Base-by-base conservation (phyloP, 768 basidiomycete species). In the Sporobolomyces pararoseus region DNA sequence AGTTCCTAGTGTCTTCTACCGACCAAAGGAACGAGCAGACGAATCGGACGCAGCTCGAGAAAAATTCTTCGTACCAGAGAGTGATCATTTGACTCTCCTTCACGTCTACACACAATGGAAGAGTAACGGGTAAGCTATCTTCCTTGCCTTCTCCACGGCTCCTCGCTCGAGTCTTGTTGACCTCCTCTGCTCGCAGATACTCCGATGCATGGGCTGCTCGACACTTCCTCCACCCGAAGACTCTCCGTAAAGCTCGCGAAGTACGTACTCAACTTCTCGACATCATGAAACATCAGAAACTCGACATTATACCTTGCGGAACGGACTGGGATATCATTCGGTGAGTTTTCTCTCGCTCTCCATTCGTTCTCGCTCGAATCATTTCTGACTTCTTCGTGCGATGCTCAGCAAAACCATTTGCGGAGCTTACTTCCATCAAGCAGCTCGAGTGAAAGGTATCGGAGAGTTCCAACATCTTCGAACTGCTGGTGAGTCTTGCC, bases 31-130 rank as follows among this genome's bases (percentile, higher is more conserved):
- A 79, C 83, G 95, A 70, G 88, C 94, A 85, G 96, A 99, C 76
- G 96, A 99, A 81, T 89, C 91, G 35, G 96, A 99, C 80, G 95
- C 93, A 3, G 92, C 94, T 16, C 82, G 96, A 74, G 95, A 98
- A 80, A 98, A 98, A 83, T 99, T 98, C 80, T 92, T 94, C 66
- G 96, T 99, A 5, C 91, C 94, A 0, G 96, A 99, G 81, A 95
- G 92, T 78, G 96, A 99, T 76, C 96, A 99, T 80, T 79, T 99
- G 67, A 97, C 95, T 31, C 79, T 98, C 51, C 78, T 99, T 73
- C 96, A 99, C 77, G 96, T 98, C 3, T 99, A 93, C 81, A 90
- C 89, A 68, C 95, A 97, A 79, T 99, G 96, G 96, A 97, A 97
- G 83, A 86, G 85, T 66, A 95, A 97, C 78, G 87, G 89, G 90